phyloP scores from a whole-genome alignment of 2,329 filamentous ascomycete species.

The Diaporthe sp. region DNA sequence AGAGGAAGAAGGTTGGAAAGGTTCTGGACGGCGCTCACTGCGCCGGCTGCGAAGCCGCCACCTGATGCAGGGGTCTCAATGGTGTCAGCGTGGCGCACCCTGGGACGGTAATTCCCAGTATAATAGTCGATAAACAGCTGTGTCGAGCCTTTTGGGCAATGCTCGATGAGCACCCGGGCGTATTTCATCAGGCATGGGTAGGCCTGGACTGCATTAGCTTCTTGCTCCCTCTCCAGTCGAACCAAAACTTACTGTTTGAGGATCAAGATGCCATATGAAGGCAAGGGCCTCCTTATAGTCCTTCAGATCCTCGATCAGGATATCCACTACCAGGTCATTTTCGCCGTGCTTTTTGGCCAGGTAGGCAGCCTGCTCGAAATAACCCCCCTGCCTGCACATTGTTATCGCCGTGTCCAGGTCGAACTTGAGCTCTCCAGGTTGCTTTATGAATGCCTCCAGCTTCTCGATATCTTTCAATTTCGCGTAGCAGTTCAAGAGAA shows the following conservation, averaged over 20 bases:
- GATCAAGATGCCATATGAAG: conserved; percentile 90
- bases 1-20: conserved; percentile 85
- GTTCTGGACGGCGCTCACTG: conserved; percentile 85
- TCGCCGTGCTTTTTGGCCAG: conserved; percentile 94
- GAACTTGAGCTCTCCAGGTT: conserved; percentile 93
- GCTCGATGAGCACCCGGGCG: conserved; percentile 86
- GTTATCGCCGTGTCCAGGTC: conserved; percentile 96
- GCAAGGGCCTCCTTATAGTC: conserved; percentile 88
- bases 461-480: conserved; percentile 98
- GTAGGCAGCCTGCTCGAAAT: conserved; percentile 96
- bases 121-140: conserved; percentile 95
- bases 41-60: conserved; percentile 62
- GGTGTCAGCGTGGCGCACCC: conserved; percentile 62
- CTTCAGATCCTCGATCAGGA: conserved; percentile 94
- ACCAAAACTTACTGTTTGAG: conserved; percentile 70
- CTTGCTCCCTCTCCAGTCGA: not conserved
- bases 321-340: conserved; percentile 92
- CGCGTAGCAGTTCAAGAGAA: conserved; percentile 96
- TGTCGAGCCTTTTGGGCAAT: conserved; percentile 85
- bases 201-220: conserved; percentile 64
- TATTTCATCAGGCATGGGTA: conserved; percentile 96
- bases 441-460: conserved; percentile 95
- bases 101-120: conserved; percentile 83
- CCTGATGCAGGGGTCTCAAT: conserved; percentile 47
- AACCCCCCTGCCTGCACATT: conserved; percentile 97